Evolutionary conservation across 257 asterid genomes (phyloP).

Genomic region (Solanum lycopersicoides): DNA sequence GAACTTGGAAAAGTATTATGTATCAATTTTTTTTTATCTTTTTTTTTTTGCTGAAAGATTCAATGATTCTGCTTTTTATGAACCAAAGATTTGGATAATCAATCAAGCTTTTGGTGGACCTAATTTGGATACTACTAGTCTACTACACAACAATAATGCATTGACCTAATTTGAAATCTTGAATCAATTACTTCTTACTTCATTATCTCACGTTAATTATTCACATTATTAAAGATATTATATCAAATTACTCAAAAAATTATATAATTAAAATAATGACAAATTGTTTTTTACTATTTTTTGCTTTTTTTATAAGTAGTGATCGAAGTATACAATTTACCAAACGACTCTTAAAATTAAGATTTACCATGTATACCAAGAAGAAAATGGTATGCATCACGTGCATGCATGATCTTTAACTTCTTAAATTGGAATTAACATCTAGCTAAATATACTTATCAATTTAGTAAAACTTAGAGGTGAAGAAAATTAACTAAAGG

Average conservation of each 20-base stretch:
- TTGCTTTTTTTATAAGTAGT: too few species aligned
- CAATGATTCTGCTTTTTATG: neutral
- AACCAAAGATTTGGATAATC: neutral
- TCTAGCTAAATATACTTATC: neutral
- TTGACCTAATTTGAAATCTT: neutral
- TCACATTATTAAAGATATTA: too few species aligned
- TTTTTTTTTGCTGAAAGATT: neutral
- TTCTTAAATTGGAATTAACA: neutral
- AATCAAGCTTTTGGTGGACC: neutral
- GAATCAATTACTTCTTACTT: neutral
- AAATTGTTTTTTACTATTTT: too few species aligned
- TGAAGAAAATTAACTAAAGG: slow-evolving; percentile 30
- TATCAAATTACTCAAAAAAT: too few species aligned
- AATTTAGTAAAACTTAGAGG: slow-evolving; percentile 9
- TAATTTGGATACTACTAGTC: neutral
- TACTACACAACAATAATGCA: neutral
- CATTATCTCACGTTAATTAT: neutral
- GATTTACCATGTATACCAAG: neutral
- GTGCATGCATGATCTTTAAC: neutral
- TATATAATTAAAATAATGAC: too few species aligned
- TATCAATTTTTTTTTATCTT: neutral
- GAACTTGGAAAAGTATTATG: neutral
- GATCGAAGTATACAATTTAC: neutral
- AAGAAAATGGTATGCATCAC: neutral
- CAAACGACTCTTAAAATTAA: too few species aligned